phyloP scores from a whole-genome alignment of 2,329 filamentous ascomycete species.

The Colletotrichum liriopes region DNA sequence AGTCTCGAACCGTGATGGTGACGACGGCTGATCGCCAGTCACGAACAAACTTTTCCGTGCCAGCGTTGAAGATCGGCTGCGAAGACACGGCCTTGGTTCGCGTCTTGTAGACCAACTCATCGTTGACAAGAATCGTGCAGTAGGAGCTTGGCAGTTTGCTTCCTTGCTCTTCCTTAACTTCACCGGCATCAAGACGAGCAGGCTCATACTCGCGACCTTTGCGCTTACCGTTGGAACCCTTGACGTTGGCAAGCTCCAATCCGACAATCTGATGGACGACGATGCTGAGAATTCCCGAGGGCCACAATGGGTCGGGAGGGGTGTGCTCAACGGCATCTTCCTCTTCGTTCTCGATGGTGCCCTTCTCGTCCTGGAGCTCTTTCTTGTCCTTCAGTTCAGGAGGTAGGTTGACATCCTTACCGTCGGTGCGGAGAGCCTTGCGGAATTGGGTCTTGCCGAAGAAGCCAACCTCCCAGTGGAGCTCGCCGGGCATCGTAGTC shows the following conservation, averaged over 20 bases:
- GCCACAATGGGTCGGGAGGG: conserved; percentile 96
- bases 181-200: conserved; percentile 84
- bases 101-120: conserved; percentile 93
- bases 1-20: conserved; percentile 90
- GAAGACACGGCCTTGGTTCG: conserved; percentile 93
- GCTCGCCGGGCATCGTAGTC: conserved; percentile 90
- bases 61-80: conserved; percentile 97
- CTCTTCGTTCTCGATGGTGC: conserved; percentile 77
- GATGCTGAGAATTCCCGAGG: conserved; percentile 88
- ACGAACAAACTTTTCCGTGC: conserved; percentile 91
- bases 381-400: conserved; percentile 80
- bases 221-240: conserved; percentile 85
- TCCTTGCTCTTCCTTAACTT: conserved; percentile 87
- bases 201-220: conserved; percentile 92
- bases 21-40: conserved; percentile 93
- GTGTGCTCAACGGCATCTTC: conserved; percentile 92
- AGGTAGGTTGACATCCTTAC: conserved; percentile 85
- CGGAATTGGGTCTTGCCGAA: conserved; percentile 94
- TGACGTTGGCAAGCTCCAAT: conserved; percentile 91
- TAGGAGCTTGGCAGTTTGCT: conserved; percentile 90
- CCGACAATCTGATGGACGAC: conserved; percentile 97
- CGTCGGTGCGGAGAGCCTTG: conserved; percentile 86
- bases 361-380: conserved; percentile 90
- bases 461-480: conserved; percentile 97
- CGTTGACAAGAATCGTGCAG: conserved; percentile 92